Evolutionary conservation across 495 filamentous ascomycete genomes (phyloP), one percentile per base, ranked within the genome.

Genomic region (Aspergillus egyptiacus): DNA sequence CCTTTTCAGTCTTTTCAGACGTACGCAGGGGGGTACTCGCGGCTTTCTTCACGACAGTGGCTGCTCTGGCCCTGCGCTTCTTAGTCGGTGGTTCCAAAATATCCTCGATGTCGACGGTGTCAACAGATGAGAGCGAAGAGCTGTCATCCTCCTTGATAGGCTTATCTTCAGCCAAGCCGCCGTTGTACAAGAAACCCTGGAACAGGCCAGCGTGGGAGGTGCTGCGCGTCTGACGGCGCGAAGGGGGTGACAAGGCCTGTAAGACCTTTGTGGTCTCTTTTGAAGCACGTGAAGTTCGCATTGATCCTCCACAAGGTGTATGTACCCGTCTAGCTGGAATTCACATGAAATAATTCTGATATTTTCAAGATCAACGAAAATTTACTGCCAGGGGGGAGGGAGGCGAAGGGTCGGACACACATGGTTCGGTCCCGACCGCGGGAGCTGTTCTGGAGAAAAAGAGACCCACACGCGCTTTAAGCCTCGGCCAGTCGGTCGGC

Each of bases 81-180:
- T 72, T 77, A 9, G 62, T 23, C 6, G 64, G 54, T 0, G 69
- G 61, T 24, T 65, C 66, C 39, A 80, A 53, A n/a, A 76, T 64
- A 62, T 86, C 83, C 69, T 87, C 83, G 51, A 85, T 85, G 53
- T 89, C 84, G 10, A 63, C 51, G 1, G 72, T 72, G 41, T 63
- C 43, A 6, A 57, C 55, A 18, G 74, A 74, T 5, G 70, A 74
- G 11, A 72, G 61, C 1, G 70, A 68, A 2, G 72, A 75, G 5
- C 56, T 57, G 45, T 67, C 62, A 46, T 66, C 63, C 48, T 66
- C 62, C 25, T 55, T 61, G 32, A 24, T 25, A 3, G 40, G 20
- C 1, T 63, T 57, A 7, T 51, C 28, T 24, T 58, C 51, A 25
- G 56, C 46, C 2, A 30, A 31, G 25, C 50, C 46, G 6, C 31